Base-by-base conservation (phyloP, 2,329 filamentous ascomycete genomes). In the Colletotrichum sojae region DNA sequence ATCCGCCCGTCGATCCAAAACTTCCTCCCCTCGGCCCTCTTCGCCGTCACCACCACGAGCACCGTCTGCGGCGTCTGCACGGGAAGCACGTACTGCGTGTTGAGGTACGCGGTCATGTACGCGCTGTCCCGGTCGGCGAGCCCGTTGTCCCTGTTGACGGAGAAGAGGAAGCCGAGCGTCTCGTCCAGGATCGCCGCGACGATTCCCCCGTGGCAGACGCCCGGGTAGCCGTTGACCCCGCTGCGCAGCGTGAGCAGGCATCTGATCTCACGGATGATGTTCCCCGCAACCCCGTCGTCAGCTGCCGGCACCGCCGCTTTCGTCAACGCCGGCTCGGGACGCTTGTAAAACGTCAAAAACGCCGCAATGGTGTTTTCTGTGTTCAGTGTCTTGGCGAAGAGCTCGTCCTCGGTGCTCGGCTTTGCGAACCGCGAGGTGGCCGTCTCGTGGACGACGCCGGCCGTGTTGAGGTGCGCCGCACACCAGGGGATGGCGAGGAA, bases 401-500 rank as follows among this genome's bases (percentile, higher is more conserved):
- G 79, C 54, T 82, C 78, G 68, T 78, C 76, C 9, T 70, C 53
- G 5, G 69, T 55, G 63, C 59, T 69, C 43, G 68, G 13, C 13
- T 72, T 72, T 16, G 79, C 76, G 68, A 79, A 80, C 66, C 78
- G 75, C 67, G 76, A 77, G 45, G 75, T 73, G 13, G 79, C 75
- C 48, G 80, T 74, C 67, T 79, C 80, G 43, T 75, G 71, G 51
- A 82, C 75, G 18, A 75, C 71, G 62, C 73, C 71, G 6, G 74
- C 72, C 18, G 71, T 68, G 3, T 69, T 70, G 20, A 82, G 75
- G 36, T 79, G 75, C n/a, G 72, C 67, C 46, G 77, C 75, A 60
- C 78, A 80, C 81, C 81, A 83, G 12, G 80, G 77, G 53, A 80
- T 75, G 2, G 78, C 74, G 54, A 71, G 71, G 75, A 83, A 83